Conservation (phyloP, 139 green algal genomes). For the Tetradesmus obliquus region DNA sequence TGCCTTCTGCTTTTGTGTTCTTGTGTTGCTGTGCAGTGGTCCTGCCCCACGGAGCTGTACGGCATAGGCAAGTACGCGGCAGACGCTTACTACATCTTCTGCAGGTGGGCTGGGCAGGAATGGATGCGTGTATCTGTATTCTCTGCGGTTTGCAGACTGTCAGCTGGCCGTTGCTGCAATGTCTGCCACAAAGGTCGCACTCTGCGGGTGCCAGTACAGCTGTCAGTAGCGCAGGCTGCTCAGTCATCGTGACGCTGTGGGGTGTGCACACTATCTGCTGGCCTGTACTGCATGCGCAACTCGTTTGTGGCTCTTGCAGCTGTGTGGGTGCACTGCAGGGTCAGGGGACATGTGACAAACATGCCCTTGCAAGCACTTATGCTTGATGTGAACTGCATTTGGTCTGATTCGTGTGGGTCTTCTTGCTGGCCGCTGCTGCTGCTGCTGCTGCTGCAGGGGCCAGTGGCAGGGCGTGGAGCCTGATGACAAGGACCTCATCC, state of each 20-base stretch:
- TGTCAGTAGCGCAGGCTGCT: too few species aligned
- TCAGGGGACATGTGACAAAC: too few species aligned
- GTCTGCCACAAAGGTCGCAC: conserved; percentile 38
- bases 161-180: too few species aligned
- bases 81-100: conserved; percentile 96
- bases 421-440: too few species aligned
- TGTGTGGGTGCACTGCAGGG: too few species aligned
- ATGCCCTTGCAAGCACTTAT: too few species aligned
- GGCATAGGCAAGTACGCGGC: conserved; percentile 89
- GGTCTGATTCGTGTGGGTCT: not conserved
- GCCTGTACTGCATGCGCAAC: too few species aligned
- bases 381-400: too few species aligned
- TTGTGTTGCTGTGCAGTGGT: conserved; percentile 73
- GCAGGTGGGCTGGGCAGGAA: conserved; percentile 30
- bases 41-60: conserved; percentile 81
- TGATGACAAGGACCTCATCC: conserved; percentile 79
- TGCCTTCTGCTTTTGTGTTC: not conserved
- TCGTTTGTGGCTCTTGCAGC: too few species aligned
- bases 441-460: conserved; percentile 53
- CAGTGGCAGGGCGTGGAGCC: conserved; percentile 46
- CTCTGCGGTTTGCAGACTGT: too few species aligned
- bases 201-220: not conserved
- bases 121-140: conserved; percentile 57
- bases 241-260: too few species aligned
- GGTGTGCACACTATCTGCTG: too few species aligned